Evolutionary conservation across 768 basidiomycete genomes (phyloP).

Genomic region (Mycena indigotica): DNA sequence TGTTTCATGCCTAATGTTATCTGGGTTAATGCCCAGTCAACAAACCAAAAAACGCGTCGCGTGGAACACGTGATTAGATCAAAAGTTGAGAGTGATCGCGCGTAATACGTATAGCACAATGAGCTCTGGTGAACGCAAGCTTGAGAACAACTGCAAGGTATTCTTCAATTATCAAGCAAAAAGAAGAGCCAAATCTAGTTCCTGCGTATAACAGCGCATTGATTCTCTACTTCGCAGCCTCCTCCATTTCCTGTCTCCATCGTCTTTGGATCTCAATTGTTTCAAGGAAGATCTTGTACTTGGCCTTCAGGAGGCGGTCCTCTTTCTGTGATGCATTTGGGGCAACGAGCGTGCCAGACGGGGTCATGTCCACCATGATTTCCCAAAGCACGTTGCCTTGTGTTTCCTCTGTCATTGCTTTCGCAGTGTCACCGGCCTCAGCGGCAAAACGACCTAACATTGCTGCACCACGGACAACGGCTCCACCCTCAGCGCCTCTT

Average conservation of each 20-base stretch:
- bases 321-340: constrained; percentile 66
- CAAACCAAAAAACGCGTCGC: too few relatives aligned
- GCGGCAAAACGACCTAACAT: constrained; percentile 91
- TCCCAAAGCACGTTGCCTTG: constrained; percentile 79
- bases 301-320: constrained; percentile 79
- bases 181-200: too few relatives aligned
- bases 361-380: constrained; percentile 98
- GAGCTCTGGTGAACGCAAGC: too few relatives aligned
- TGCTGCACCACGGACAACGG: constrained; percentile 91
- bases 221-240: constrained; percentile 35
- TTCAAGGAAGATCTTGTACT: constrained; percentile 93
- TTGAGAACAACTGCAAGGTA: too few relatives aligned
- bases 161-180: too few relatives aligned
- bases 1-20: not conserved
- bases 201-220: too few relatives aligned
- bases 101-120: too few relatives aligned
- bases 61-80: not conserved
- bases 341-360: constrained; percentile 68
- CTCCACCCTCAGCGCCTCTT: constrained; percentile 49
- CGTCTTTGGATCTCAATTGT: constrained; percentile 84
- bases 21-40: too few relatives aligned
- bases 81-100: too few relatives aligned
- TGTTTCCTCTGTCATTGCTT: constrained; percentile 41
- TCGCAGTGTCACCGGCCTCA: constrained; percentile 43
- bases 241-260: constrained; percentile 82